Evolutionary conservation across 495 filamentous ascomycete genomes (phyloP), one percentile per base, ranked within the genome.

Genomic region (Penicillium taxi): DNA sequence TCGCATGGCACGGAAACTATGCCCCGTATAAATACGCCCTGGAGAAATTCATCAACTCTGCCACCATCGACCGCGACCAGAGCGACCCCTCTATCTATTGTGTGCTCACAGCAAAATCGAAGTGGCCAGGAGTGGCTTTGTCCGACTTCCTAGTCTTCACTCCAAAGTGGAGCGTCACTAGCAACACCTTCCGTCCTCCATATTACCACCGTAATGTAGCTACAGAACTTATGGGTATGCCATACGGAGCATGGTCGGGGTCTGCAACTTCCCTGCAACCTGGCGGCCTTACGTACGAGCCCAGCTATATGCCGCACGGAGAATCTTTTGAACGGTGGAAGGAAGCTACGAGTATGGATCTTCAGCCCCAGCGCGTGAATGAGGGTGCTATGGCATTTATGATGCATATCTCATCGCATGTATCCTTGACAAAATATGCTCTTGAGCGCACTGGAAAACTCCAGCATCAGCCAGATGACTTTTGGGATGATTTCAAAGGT

Each of bases 61-160:
- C 78, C 39, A 69, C 59, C 42, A 72, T 79, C 42, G 72, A 64
- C 12, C 80, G 63, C 48, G 81, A 86, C 61, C 80, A 85, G 48
- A 76, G 76, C 3, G 82, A 86, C 48, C 81, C 81, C 9, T 73
- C 65, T 39, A 80, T 85, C 52, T 84, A 74, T 64, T 81, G 78
- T 0, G 81, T 86, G 4, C 65, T 86, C 11, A 77, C 81, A 4
- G 78, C 74, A 3, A 74, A 67, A 8, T 78, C 77, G 0, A 60
- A 69, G 35, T 59, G 65, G 16, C 55, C 65, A 0, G 78, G 78
- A 5, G 82, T 77, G 5, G 73, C 80, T 2, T 55, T 84, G 17
- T 79, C 75, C 2, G 81, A 86, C 53, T 83, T 86, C 42, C 77
- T 82, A 47, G 75, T 82, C 45, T 83, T 85, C 53, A 75, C 81